Evolutionary conservation across 1,139 yeast species (phyloP).

Genomic region (Hemisphaericaspora subhashii): DNA sequence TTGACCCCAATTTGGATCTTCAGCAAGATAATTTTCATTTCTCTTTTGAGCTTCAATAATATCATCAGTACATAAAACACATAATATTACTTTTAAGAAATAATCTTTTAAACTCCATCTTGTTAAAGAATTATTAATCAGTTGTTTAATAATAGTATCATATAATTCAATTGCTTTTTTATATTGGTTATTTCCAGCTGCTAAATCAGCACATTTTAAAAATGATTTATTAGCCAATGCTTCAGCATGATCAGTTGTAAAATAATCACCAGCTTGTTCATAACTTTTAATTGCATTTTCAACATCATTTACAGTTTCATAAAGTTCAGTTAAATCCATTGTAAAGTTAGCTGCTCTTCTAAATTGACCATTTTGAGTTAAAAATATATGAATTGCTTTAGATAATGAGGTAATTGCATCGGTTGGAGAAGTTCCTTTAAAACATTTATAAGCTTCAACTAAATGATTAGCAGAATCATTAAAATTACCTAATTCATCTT

Average conservation of each 20-base stretch:
- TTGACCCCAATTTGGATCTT: conserved; percentile 76
- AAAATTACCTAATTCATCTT: conserved; percentile 69
- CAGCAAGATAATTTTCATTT: conserved; percentile 58
- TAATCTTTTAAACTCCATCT: conserved; percentile 94
- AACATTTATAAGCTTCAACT: conserved; percentile 90
- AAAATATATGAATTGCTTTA: conserved; percentile 76
- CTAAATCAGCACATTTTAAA: conserved; percentile 85
- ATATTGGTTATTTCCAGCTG: conserved; percentile 75
- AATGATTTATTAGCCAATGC: conserved; percentile 88
- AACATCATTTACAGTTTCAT: conserved; percentile 69
- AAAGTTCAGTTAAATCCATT: conserved; percentile 84
- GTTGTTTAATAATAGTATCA: conserved; percentile 74
- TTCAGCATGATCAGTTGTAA: conserved; percentile 88
- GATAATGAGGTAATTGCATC: conserved; percentile 79
- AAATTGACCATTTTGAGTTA: conserved; percentile 86
- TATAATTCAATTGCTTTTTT: conserved; percentile 72
- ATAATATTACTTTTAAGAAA: conserved; percentile 78
- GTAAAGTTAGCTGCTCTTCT: conserved; percentile 95
- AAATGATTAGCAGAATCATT: conserved; percentile 92
- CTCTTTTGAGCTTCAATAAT: conserved; percentile 81
- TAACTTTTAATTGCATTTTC: conserved; percentile 73
- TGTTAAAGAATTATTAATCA: conserved; percentile 71
- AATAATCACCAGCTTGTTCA: conserved; percentile 96
- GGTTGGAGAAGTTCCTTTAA: conserved; percentile 66
- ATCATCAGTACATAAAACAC: conserved; percentile 82